Evolutionary conservation across 768 basidiomycete genomes (phyloP).

Genomic region (Hygrocybe coccinea): DNA sequence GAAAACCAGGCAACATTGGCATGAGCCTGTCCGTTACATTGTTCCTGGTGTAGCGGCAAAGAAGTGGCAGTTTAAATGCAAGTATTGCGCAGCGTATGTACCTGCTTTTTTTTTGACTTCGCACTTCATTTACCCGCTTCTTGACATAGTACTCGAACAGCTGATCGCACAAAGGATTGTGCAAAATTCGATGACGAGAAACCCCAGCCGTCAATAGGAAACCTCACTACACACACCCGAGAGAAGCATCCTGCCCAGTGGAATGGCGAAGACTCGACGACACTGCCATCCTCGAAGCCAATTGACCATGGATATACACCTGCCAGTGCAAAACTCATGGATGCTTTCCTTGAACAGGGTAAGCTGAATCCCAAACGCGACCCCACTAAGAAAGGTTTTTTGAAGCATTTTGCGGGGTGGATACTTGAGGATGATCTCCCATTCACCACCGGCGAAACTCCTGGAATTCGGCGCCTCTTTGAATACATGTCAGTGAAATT

Average conservation of each 20-base stretch:
- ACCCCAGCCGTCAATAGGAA: slow-evolving; percentile 10
- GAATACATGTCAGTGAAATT: too few species aligned
- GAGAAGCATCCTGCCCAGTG: slow-evolving; percentile 3
- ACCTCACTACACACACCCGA: slow-evolving; percentile 11
- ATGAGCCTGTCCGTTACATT: background rate
- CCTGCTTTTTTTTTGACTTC: background rate
- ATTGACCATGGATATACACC: slow-evolving; percentile 1
- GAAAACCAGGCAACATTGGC: background rate
- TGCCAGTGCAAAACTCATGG: slow-evolving; percentile 17
- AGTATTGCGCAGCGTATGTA: slow-evolving; percentile 8
- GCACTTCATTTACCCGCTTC: background rate
- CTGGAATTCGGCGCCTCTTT: too few species aligned
- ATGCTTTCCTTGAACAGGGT: slow-evolving; percentile 13
- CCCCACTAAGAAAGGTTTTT: slow-evolving; percentile 14
- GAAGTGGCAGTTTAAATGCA: slow-evolving; percentile 12
- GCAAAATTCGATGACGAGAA: slow-evolving; percentile 11
- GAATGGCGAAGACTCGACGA: background rate
- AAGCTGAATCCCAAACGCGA: slow-evolving; percentile 15
- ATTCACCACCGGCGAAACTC: slow-evolving; percentile 22
- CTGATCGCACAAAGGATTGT: slow-evolving; percentile 4
- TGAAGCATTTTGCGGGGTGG: slow-evolving; percentile 18
- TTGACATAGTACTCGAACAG: slow-evolving; percentile 5
- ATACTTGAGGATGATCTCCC: slow-evolving; percentile 25
- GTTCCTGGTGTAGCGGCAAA: background rate
- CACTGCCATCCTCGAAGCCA: background rate